Conservation (phyloP, 1,139 yeast species). For the Ogataea hybrid region DNA sequence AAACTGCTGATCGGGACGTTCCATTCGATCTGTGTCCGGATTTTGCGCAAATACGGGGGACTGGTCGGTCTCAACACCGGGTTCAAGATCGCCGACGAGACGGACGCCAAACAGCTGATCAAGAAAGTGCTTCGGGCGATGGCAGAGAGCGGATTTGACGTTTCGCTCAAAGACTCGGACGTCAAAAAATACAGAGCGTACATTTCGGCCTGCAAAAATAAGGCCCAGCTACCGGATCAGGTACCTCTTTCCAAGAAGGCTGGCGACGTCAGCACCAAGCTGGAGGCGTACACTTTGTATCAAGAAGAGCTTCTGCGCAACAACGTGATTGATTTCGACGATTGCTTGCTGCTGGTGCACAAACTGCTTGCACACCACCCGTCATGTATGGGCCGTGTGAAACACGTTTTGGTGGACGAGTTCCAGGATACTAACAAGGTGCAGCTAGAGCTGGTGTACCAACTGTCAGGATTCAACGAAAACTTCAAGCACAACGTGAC, state of each 20-base stretch:
- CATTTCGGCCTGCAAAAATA: conserved; percentile 54
- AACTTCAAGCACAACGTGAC: conserved; percentile 54
- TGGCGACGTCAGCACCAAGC: conserved; percentile 2
- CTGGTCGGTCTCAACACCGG: conserved; percentile 44
- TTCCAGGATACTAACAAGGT: conserved; percentile 87
- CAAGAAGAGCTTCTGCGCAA: conserved; percentile 45
- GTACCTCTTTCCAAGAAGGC: conserved; percentile 27
- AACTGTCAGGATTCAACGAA: conserved; percentile 39
- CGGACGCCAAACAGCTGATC: conserved; percentile 54
- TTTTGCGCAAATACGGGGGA: conserved; percentile 56
- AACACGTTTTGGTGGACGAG: conserved; percentile 86
- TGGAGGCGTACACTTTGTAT: conserved; percentile 47
- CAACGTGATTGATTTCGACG: conserved; percentile 76
- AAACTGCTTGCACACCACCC: conserved; percentile 45
- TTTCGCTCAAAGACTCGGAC: conserved; percentile 34
- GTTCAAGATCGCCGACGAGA: conserved; percentile 64
- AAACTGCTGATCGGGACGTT: conserved; percentile 77
- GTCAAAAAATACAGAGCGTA: conserved; percentile 39
- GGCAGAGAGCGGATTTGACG: conserved; percentile 21
- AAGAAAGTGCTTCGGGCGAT: conserved; percentile 36
- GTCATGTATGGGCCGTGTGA: conserved; percentile 47
- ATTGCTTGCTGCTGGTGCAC: conserved; percentile 59
- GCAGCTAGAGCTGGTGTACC: conserved; percentile 67
- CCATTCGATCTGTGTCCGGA: conserved; percentile 71
- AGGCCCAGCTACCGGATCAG: conserved; percentile 41